Evolutionary conservation across 805 yeast species (phyloP).

Genomic region (Blastobotrys peoriensis): DNA sequence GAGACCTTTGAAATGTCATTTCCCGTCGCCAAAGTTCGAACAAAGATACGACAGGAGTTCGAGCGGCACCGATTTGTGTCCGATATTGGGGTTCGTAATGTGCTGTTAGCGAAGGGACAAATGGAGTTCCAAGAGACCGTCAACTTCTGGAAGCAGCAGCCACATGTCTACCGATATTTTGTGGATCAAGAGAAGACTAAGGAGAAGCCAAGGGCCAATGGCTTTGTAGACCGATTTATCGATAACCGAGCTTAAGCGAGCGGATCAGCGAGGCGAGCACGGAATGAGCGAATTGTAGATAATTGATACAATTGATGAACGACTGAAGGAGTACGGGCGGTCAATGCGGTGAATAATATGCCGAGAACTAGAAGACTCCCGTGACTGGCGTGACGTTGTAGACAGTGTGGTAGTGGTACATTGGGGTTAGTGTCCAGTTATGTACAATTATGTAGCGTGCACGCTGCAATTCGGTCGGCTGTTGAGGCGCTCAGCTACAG

Average conservation of each 20-base stretch:
- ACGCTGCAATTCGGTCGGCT: no score
- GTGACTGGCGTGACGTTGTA: no score
- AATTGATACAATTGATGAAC: no score
- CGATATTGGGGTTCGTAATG: conserved; percentile 59
- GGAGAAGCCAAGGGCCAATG: conserved; percentile 45
- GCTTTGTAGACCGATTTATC: conserved; percentile 63
- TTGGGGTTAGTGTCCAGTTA: no score
- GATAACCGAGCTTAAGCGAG: conserved; percentile 28
- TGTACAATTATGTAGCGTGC: no score
- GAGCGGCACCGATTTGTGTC: conserved; percentile 75
- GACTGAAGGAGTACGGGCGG: no score
- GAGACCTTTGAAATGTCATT: conserved; percentile 43
- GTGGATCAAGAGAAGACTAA: conserved; percentile 57
- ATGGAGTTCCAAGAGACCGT: conserved; percentile 86
- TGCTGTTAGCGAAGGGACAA: conserved; percentile 73
- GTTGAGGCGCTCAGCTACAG: no score
- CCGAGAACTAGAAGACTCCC: no score
- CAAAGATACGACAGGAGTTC: conserved; percentile 83
- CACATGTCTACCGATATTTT: conserved; percentile 78
- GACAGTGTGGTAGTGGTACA: no score
- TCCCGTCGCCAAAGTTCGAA: conserved; percentile 72
- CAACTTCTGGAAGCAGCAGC: conserved; percentile 86
- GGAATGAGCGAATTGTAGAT: no score
- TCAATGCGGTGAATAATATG: no score
- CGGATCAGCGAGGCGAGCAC: no score